Evolutionary conservation across 129 eudicot genomes (phyloP), one percentile per base, ranked within the genome.

Genomic region (Rutidosis leptorrhynchoides): DNA sequence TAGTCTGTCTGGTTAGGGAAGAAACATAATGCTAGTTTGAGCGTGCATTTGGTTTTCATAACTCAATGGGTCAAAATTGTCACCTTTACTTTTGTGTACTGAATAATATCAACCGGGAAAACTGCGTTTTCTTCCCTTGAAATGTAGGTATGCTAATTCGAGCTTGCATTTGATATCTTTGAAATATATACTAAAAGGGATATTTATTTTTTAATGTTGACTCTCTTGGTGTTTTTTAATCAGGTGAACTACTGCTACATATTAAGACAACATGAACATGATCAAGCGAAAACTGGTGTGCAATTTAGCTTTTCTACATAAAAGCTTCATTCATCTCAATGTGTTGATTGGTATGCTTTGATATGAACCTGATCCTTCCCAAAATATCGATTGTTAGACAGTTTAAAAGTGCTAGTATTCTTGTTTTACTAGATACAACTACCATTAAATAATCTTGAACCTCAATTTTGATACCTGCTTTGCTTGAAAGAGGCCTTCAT

Each of bases 181-280:
- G 27, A 3, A 3, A 54, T 10, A 54, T 9, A 10, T 20, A 22
- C 29, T 4, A 11, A 49, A 49, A 61, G 14, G 52, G 22, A 33
- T 20, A 1, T 2, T 35, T 21, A n/a, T n/a, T n/a, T n/a, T n/a
- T n/a, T n/a, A n/a, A n/a, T n/a, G n/a, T n/a, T 7, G 20, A 17
- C 8, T 72, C 65, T 69, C 26, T 54, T 40, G 32, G 65, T 69
- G 17, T 2, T 75, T 64, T 1, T 55, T 53, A 48, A 19, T 62
- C 80, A 88, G 96, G 85, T 92, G 19, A 92, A 92, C 79, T 92
- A 88, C 76, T 88, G 96, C 75, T 64, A 92, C 80, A 85, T 88
- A 67, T 68, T 92, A 72, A 83, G 66, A 51, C 87, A 83, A 70
- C 78, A 67, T 20, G 91, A 77, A 63, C 82, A 78, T 7, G 98